phyloP scores from a whole-genome alignment of 2,329 filamentous ascomycete genomes.

The Grosmannia huntii region DNA sequence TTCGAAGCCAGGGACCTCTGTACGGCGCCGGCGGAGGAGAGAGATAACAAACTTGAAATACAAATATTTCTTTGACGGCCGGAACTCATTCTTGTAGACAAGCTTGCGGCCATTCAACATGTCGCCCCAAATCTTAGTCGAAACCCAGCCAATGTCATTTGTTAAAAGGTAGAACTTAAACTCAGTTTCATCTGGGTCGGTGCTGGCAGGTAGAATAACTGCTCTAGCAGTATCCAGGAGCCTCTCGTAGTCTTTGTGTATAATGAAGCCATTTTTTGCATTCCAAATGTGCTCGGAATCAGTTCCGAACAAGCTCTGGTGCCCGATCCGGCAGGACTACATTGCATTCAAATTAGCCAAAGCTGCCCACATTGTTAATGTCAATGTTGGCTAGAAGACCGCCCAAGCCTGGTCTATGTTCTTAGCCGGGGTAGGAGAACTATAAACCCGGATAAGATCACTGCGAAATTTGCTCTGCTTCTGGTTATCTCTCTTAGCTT shows the following conservation, averaged over 20 bases:
- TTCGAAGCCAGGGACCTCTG: not conserved
- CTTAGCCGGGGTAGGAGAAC: no score
- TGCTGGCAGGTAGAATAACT: not conserved
- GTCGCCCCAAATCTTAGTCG: not conserved
- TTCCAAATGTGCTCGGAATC: not conserved
- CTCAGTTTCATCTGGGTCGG: not conserved
- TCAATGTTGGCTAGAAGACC: no score
- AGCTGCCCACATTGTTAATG: no score
- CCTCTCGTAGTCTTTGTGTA: not conserved
- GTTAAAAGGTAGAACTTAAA: not conserved
- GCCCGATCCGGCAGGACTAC: no score
- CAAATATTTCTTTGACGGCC: not conserved
- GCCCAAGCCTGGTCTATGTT: no score
- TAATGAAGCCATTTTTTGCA: not conserved
- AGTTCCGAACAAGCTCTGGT: not conserved
- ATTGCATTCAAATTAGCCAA: no score
- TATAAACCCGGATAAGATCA: not conserved
- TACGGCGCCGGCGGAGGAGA: not conserved
- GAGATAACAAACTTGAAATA: slow-evolving; percentile 1
- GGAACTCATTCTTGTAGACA: not conserved
- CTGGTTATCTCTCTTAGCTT: not conserved
- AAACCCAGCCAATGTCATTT: not conserved
- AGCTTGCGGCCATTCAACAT: not conserved
- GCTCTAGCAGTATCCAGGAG: not conserved
- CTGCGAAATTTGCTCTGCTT: not conserved